phyloP scores from a whole-genome alignment of 176 grass and related monocot genomes.

The Hsuehochloa calcarea region DNA sequence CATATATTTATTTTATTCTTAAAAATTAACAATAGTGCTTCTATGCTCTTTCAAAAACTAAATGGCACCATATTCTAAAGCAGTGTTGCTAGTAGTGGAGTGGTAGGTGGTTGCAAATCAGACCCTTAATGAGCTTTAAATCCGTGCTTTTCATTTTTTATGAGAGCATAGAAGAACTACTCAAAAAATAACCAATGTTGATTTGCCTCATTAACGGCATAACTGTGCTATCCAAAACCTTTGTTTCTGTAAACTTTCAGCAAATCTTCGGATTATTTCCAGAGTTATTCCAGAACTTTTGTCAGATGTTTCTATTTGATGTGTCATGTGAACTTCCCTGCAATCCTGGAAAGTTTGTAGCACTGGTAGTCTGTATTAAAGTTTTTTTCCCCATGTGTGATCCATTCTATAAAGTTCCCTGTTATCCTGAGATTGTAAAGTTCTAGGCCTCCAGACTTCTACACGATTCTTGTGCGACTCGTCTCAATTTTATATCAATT shows the following conservation, averaged over 20 bases:
- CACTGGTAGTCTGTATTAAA: not conserved
- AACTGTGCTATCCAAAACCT: not conserved
- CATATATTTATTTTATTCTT: not conserved
- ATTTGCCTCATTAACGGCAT: not conserved
- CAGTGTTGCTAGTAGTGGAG: not conserved
- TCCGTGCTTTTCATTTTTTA: too few species aligned
- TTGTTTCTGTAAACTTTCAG: not conserved
- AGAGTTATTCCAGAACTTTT: not conserved
- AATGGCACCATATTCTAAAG: not conserved
- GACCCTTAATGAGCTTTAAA: not conserved
- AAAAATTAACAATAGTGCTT: not conserved
- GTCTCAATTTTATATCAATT: not conserved
- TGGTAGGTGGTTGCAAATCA: not conserved
- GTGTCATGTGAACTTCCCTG: not conserved
- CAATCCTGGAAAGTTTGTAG: not conserved
- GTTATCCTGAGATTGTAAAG: not conserved
- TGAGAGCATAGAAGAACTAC: too few species aligned
- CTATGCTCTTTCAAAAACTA: not conserved
- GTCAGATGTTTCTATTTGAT: not conserved
- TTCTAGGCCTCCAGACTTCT: not conserved
- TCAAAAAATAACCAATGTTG: not conserved
- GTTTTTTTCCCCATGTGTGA: not conserved
- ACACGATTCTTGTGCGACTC: not conserved
- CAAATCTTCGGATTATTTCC: not conserved
- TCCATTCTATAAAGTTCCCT: not conserved